Conservation (phyloP, 1,284 basidiomycete genomes). For the Boletus subluridellus region DNA sequence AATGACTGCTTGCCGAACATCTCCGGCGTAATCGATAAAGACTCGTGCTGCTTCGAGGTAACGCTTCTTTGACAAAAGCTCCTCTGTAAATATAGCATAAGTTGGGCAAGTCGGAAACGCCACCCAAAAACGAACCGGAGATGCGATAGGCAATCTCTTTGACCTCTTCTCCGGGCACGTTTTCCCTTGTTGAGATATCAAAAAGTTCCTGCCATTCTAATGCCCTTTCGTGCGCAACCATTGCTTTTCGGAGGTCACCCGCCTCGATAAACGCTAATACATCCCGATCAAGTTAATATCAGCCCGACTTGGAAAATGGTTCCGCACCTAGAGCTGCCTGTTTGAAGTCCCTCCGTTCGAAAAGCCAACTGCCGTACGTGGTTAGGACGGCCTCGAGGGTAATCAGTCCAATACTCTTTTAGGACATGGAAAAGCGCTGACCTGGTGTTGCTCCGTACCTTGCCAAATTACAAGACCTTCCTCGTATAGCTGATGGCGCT, state of each 20-base stretch:
- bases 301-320: neutral
- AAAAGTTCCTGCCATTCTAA: conserved; percentile 90
- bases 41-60: conserved; percentile 80
- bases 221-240: conserved; percentile 82
- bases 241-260: conserved; percentile 61
- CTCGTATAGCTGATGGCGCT: conserved; percentile 75
- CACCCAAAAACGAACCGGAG: conserved; percentile 51
- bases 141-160: conserved; percentile 67
- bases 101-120: neutral
- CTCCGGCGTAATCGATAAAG: conserved; percentile 80
- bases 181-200: conserved; percentile 60
- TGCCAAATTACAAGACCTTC: conserved; percentile 73
- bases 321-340: conserved; percentile 77
- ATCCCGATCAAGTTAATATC: conserved; percentile 7
- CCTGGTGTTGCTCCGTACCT: conserved; percentile 60
- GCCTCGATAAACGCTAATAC: conserved; percentile 71
- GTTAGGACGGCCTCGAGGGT: conserved; percentile 55
- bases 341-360: conserved; percentile 77
- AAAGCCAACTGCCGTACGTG: conserved; percentile 86
- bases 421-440: conserved; percentile 34
- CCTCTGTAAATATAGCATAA: conserved; percentile 50
- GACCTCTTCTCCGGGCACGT: conserved; percentile 51
- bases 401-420: conserved; percentile 2
- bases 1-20: conserved; percentile 77
- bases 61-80: conserved; percentile 75